These are phyloP conservation scores for Ceriops zippeliana DNA, from an alignment of 345 rosid genomes.

Conservation along the genomic window DNA sequence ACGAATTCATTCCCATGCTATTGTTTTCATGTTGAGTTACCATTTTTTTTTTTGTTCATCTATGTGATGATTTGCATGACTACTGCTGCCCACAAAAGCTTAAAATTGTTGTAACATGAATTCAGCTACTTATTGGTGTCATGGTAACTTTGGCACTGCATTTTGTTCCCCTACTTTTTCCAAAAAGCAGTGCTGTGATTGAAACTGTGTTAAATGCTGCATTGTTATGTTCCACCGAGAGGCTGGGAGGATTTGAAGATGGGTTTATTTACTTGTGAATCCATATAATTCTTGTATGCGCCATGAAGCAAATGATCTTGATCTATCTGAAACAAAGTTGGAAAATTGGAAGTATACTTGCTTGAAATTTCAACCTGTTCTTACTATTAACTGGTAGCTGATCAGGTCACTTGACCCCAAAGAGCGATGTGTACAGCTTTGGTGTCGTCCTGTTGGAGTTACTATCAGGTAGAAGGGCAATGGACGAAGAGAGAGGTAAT, in stretches of 20 bases:
- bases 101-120: not conserved
- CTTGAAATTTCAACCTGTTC: not conserved
- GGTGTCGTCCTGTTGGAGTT: slow-evolving; percentile 80
- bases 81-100: not conserved
- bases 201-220: not conserved
- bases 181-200: not conserved
- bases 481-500: slow-evolving; percentile 51
- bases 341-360: not conserved
- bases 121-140: too few relatives aligned
- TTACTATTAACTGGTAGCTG: slow-evolving; percentile 6
- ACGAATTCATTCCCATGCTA: not conserved
- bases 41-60: not conserved
- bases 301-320: not conserved
- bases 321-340: not conserved
- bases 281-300: too few relatives aligned
- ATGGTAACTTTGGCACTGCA: not conserved
- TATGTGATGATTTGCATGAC: too few relatives aligned
- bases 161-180: not conserved
- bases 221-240: too few relatives aligned
- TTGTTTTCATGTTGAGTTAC: not conserved
- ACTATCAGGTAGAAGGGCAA: slow-evolving; percentile 60
- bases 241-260: too few relatives aligned
- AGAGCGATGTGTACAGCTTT: slow-evolving; percentile 86
- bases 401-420: slow-evolving; percentile 85
- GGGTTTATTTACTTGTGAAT: too few relatives aligned